phyloP scores from a whole-genome alignment of 805 yeast species.

The Candida ficus region DNA sequence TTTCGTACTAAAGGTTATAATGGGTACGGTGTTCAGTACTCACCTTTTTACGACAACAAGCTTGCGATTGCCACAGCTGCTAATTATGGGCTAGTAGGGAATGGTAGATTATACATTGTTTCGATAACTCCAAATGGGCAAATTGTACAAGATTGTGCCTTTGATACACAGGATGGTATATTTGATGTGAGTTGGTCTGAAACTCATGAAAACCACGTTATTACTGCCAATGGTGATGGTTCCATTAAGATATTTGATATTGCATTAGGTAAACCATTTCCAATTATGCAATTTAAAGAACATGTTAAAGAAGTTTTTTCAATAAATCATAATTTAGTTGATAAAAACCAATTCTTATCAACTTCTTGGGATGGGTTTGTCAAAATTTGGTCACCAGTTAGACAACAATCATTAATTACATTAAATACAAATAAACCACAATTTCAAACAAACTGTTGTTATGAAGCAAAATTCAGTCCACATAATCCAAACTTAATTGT shows the following conservation, averaged over 20 bases:
- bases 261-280: constrained; percentile 52
- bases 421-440: constrained; percentile 34
- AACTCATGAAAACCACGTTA: constrained; percentile 77
- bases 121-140: constrained; percentile 63
- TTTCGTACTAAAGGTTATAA: constrained; percentile 75
- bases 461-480: constrained; percentile 78
- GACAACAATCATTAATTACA: constrained; percentile 53
- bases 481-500: constrained; percentile 68
- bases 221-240: constrained; percentile 88
- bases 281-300: constrained; percentile 70
- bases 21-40: constrained; percentile 84
- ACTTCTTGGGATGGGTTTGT: constrained; percentile 92
- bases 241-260: constrained; percentile 76
- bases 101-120: constrained; percentile 73
- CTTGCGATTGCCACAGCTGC: constrained; percentile 88
- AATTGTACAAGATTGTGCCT: constrained; percentile 48
- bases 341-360: constrained; percentile 63
- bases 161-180: constrained; percentile 91
- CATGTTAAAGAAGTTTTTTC: constrained; percentile 74
- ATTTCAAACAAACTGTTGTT: constrained; percentile 52
- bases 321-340: constrained; percentile 68
- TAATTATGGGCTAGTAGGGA: constrained; percentile 91
- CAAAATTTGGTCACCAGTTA: constrained; percentile 68
- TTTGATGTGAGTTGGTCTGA: constrained; percentile 92
- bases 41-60: constrained; percentile 87